phyloP scores from a whole-genome alignment of 805 yeast species.

The Lachancea meyersii region DNA sequence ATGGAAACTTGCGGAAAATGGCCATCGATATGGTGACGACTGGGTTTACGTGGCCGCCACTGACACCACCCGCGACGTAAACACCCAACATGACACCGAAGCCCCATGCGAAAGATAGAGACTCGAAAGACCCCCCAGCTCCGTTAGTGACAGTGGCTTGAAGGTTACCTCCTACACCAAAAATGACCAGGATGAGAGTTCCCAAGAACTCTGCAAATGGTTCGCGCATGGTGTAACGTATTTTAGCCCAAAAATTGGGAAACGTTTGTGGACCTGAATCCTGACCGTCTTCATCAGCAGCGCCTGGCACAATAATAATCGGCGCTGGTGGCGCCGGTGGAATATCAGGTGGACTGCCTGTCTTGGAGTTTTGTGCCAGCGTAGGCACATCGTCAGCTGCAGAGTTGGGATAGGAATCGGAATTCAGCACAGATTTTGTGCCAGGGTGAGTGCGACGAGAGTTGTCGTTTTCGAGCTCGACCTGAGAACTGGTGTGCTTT shows the following conservation, averaged over 20 bases:
- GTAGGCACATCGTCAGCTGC: conserved; percentile 5
- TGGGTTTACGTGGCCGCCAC: conserved; percentile 46
- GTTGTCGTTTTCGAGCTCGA: neutral
- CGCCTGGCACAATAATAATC: neutral
- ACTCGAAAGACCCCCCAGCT: conserved; percentile 33
- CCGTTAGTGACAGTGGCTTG: conserved; percentile 29
- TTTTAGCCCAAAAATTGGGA: conserved; percentile 17
- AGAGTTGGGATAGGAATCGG: conserved; percentile 14
- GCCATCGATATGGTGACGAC: conserved; percentile 42
- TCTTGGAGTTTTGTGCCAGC: neutral
- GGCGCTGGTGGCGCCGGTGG: neutral
- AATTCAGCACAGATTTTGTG: conserved; percentile 14
- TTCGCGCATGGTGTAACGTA: conserved; percentile 28
- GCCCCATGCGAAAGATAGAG: conserved; percentile 42
- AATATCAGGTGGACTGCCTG: neutral
- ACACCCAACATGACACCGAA: conserved; percentile 43
- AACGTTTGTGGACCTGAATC: conserved; percentile 10
- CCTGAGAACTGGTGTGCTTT: neutral
- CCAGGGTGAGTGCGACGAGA: conserved; percentile 3
- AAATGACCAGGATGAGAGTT: conserved; percentile 35
- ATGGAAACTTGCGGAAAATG: conserved; percentile 41
- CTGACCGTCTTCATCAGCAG: conserved; percentile 1
- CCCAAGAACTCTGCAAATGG: conserved; percentile 44
- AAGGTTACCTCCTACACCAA: conserved; percentile 36
- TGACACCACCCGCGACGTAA: conserved; percentile 40